Base-by-base conservation (phyloP, 1,284 basidiomycete species). In the Amylostereum chailletii region DNA sequence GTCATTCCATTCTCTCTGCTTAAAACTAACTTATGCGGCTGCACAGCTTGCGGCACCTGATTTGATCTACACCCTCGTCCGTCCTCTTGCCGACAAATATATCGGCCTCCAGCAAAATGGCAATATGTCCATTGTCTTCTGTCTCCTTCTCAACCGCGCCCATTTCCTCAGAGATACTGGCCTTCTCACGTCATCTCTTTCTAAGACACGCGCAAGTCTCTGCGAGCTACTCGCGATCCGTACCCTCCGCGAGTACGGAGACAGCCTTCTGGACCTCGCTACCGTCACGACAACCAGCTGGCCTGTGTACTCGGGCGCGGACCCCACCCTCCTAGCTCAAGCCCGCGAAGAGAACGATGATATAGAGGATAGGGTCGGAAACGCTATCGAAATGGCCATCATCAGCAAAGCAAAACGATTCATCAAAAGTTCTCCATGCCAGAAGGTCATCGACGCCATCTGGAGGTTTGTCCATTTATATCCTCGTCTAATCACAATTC, bases 321-420 rank as follows among this genome's bases (percentile, higher is more conserved):
- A 83, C 38, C 68, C 75, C 3, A 74, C 69, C 38, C 68, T 87
- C 3, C 60, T 92, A 36, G 66, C 74, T 19, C 74, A 77, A 48
- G 85, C 82, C 2, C 75, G 77, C 51, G 78, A 85, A 52, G 84
- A 92, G 46, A 72, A 89, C 51, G 78, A 81, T 49, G 83, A 87
- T 57, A 63, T 88, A 32, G 81, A 91, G 51, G 85, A 90, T 40
- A 70, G 84, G 46, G 82, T 90, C 2, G 92, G 92, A 1, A 94
- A 91, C 58, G 91, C 90, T 1, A 85, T 94, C 44, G 92, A 95
- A 66, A 80, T 95, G 75, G 92, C 92, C 1, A 93, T 95, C 53
- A 72, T 94, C 32, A 80, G 86, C 53, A 83, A 81, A 58, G 82
- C 90, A 9, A 93, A 90, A 61, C 71, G 81, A 29, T 94, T 94